Evolutionary conservation across 2,329 filamentous ascomycete species (phyloP).

Genomic region (Penicillium hesseltinei): DNA sequence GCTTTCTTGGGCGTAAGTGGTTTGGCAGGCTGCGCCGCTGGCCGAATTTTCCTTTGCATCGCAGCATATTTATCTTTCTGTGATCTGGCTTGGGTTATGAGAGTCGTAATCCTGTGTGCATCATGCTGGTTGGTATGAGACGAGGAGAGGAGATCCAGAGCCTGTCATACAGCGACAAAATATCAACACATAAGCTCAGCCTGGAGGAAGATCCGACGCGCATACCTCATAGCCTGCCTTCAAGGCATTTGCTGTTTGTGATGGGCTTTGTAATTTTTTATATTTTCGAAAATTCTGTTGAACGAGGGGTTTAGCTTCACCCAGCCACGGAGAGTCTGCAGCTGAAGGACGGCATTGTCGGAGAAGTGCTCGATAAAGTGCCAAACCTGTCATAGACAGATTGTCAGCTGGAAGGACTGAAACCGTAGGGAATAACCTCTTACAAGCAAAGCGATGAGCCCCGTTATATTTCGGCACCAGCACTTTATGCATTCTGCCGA

Average conservation of each 20-base stretch:
- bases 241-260: conserved; percentile 39
- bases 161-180: conserved; percentile 23
- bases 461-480: conserved; percentile 36
- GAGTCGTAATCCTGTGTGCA: conserved; percentile 23
- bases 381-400: conserved; percentile 34
- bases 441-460: conserved; percentile 48
- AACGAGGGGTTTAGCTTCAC: conserved; percentile 31
- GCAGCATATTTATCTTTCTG: conserved; percentile 23
- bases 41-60: conserved; percentile 19
- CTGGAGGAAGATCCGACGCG: not conserved
- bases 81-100: conserved; percentile 27
- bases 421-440: conserved; percentile 7
- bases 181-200: not conserved
- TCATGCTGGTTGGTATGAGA: conserved; percentile 28
- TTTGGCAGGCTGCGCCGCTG: conserved; percentile 17
- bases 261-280: conserved; percentile 39
- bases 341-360: conserved; percentile 40
- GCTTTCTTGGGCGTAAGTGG: conserved; percentile 22
- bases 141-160: conserved; percentile 39
- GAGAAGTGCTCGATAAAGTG: conserved; percentile 48
- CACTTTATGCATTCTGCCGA: conserved; percentile 36
- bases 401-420: not conserved
- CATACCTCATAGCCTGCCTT: conserved; percentile 44
- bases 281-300: conserved; percentile 41
- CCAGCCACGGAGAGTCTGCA: conserved; percentile 20